Base-by-base conservation (phyloP, 805 yeast genomes). In the Debaryomyces maramus region DNA sequence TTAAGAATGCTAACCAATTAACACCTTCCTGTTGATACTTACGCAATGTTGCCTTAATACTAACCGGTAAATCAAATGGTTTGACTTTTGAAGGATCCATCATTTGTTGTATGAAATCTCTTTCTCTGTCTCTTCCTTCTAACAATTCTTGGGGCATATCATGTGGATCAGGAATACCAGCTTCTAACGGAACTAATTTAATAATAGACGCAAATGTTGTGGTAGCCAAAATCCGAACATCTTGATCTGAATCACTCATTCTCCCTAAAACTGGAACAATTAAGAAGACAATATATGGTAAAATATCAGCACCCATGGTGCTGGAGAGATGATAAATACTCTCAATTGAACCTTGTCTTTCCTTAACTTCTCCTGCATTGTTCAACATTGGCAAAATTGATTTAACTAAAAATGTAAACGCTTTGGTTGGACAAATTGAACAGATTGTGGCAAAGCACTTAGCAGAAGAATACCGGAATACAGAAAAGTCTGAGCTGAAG, bases 1-100 rank as follows among this genome's bases (percentile, higher is more conserved):
- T 93, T 55, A 93, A 74, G 57, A 93, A 93, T 6, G 96, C 96
- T 39, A 93, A 72, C 99, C 99, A 93, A 60, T 91, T 93, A 27
- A 93, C 95, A 63, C 99, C 99, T 45, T 93, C 98, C 60, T 93
- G 98, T 66, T 93, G 99, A 58, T 93, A 93, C 47, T 87, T 85
- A 59, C 99, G 80, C 47, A 93, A 73, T 1, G 95, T 88, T 0
- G 99, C 99, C 46, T 88, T 86, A 45, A 93, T 88, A 2, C 90
- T 79, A 29, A 93, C 93, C 0, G 99, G 99, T 26, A 95, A 66
- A 36, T 80, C 83, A 59, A 91, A 93, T 0, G 95, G 82, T 52
- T 90, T 78, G 32, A 93, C 86, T 58, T 90, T 89, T 3, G 88
- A 73, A 13, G 96, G 95, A 60, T 93, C 98, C 93, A 93, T 88